Evolutionary conservation across 805 yeast species (phyloP), one percentile per base, ranked within the genome.

Genomic region (Kazachstania psychrophila): DNA sequence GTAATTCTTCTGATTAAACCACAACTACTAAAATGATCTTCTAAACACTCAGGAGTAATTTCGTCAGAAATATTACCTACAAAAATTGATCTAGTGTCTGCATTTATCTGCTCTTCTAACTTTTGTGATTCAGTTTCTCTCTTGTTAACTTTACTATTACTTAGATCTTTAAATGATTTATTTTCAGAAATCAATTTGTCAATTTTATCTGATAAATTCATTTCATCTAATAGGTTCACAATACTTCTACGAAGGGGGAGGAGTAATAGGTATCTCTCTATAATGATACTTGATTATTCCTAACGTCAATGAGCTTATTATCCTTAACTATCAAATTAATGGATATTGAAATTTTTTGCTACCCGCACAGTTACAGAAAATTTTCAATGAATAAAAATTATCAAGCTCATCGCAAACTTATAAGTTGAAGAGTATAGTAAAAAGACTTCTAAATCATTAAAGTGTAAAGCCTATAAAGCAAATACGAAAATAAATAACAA

Each of bases 1-100:
- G 81, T 75, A 9, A 75, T 68, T 43, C 78, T 55, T 42, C 68
- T 68, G 34, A 75, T 66, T 51, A 52, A 15, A 2, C 79, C 80
- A 27, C 59, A 62, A 2, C 40, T 44, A 25, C 56, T 56, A 54
- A 74, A 75, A 35, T 65, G 63, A 17, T 56, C 55, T 41, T 75
- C 78, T 39, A 75, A 51, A 34, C 64, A 67, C 34, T 65, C 71
- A 1, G 79, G 77, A 1, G 77, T 66, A 1, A 73, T 51, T 23
- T 62, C 61, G 42, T 60, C 64, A 37, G 67, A 68, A 12, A 75
- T 68, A 44, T 73, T 73, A 7, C 74, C 73, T 6, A 75, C 70
- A 44, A 69, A 73, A 5, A 75, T 54, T 2, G 80, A 74, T 13
- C 78, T 64, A 4, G 68, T 52, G 46, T 75, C 80, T 13, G 64